Percentiles rank a stretch among this genome's conserved stretches.
phyloP scores from a whole-genome alignment of 495 filamentous ascomycete genomes.

The Penicillium steckii region DNA sequence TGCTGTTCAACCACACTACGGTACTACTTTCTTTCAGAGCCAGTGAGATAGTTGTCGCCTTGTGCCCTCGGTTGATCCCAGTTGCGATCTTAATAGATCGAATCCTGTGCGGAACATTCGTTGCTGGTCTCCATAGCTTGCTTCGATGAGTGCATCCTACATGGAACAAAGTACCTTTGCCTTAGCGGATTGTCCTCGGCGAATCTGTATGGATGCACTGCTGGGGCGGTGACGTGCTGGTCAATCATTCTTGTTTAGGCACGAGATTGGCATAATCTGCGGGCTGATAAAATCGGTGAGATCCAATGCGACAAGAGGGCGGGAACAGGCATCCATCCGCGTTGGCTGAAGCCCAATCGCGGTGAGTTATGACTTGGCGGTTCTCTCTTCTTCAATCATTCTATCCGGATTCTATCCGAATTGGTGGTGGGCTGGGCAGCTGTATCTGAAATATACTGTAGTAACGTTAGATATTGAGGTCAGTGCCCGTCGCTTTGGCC shows the following conservation, averaged over 20 bases:
- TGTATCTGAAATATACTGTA: too few relatives aligned
- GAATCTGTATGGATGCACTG: not conserved
- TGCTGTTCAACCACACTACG: not conserved
- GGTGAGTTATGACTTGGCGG: not conserved
- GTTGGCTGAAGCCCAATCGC: not conserved
- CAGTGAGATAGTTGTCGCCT: too few relatives aligned
- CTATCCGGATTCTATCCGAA: not conserved
- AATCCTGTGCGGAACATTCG: not conserved
- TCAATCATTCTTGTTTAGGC: not conserved
- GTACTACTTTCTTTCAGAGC: too few relatives aligned
- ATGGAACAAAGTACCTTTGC: not conserved
- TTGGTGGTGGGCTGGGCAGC: not conserved
- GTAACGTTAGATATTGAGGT: not conserved
- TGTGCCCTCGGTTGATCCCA: not conserved
- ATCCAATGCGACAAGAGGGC: not conserved
- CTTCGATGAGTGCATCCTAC: not conserved
- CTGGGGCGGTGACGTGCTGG: not conserved
- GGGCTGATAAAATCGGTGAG: not conserved
- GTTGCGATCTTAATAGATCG: not conserved
- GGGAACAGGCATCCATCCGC: not conserved
- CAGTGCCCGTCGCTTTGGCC: not conserved
- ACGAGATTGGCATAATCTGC: not conserved
- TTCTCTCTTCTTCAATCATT: not conserved
- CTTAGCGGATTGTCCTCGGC: not conserved
- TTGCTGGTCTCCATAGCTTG: not conserved